Percentiles rank a stretch among this genome's conserved stretches.
Conservation (phyloP, 495 filamentous ascomycete genomes). For the Aspergillus diversus region DNA sequence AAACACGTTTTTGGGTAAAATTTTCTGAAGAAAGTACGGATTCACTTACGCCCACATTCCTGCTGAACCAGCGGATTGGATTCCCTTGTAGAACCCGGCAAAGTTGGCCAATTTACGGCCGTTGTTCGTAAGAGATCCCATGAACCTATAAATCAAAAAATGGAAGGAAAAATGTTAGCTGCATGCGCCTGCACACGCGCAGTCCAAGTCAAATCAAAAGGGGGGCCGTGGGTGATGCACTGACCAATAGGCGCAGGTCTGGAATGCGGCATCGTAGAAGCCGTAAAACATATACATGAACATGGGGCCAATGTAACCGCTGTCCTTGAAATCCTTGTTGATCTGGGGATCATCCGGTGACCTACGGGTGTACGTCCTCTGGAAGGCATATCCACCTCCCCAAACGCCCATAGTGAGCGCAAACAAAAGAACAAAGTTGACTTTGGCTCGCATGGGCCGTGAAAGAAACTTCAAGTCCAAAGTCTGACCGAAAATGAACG, state of each 20-base stretch:
- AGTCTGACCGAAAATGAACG: slow-evolving; percentile 73
- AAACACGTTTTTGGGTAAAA: background rate
- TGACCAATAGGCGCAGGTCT: slow-evolving; percentile 86
- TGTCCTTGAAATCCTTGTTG: slow-evolving; percentile 65
- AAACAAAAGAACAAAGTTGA: slow-evolving; percentile 66
- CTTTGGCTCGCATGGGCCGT: slow-evolving; percentile 75
- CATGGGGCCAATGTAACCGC: slow-evolving; percentile 77
- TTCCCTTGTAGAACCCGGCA: slow-evolving; percentile 95
- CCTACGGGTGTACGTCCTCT: slow-evolving; percentile 64
- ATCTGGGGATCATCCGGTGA: slow-evolving; percentile 36
- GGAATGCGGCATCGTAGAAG: slow-evolving; percentile 85
- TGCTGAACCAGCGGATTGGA: slow-evolving; percentile 92
- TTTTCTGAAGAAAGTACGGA: slow-evolving; percentile 6
- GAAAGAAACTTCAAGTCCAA: slow-evolving; percentile 68
- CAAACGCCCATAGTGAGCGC: slow-evolving; percentile 80
- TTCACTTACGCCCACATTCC: slow-evolving; percentile 70
- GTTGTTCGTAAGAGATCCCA: slow-evolving; percentile 91
- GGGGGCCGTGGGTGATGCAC: slow-evolving; percentile 31
- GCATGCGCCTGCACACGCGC: background rate
- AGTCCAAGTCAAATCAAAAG: background rate
- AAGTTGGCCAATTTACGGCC: slow-evolving; percentile 90
- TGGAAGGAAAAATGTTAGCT: slow-evolving; percentile 7
- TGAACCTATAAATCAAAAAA: slow-evolving; percentile 61
- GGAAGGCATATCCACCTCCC: slow-evolving; percentile 85
- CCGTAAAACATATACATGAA: slow-evolving; percentile 95